Conservation (phyloP, 805 yeast species). For the Kodamaea kakaduensis region DNA sequence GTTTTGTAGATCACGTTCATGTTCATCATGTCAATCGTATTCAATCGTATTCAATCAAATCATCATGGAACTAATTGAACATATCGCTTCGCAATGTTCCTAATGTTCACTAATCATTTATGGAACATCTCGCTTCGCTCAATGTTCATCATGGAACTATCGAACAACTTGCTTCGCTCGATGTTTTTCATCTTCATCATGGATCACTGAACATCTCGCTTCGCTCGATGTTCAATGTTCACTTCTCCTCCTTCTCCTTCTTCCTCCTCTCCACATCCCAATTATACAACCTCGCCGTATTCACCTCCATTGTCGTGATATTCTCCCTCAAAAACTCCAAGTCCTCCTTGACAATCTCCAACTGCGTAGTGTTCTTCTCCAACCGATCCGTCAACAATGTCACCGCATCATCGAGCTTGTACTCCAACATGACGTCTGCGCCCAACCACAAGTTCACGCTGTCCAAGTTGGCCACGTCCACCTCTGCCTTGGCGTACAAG, state of each 20-base stretch:
- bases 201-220: too few relatives aligned
- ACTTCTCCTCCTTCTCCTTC: constrained; percentile 19
- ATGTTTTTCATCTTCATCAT: too few relatives aligned
- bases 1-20: too few relatives aligned
- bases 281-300: constrained; percentile 86
- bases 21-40: too few relatives aligned
- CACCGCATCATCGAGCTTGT: constrained; percentile 84
- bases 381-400: constrained; percentile 62
- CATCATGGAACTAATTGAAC: too few relatives aligned
- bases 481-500: constrained; percentile 74
- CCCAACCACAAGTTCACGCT: constrained; percentile 92
- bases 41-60: too few relatives aligned
- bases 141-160: too few relatives aligned
- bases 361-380: constrained; percentile 54
- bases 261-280: constrained; percentile 83
- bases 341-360: constrained; percentile 70
- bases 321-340: constrained; percentile 80
- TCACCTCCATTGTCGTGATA: constrained; percentile 96
- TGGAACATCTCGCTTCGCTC: too few relatives aligned
- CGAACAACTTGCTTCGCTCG: too few relatives aligned
- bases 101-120: too few relatives aligned
- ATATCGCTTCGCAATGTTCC: too few relatives aligned
- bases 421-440: constrained; percentile 95
- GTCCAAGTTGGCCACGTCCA: constrained; percentile 52
- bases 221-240: too few relatives aligned